These are phyloP conservation scores for Sarocladiaceae sp. DNA, from an alignment of 2,329 filamentous ascomycete genomes.

Conservation along the genomic window DNA sequence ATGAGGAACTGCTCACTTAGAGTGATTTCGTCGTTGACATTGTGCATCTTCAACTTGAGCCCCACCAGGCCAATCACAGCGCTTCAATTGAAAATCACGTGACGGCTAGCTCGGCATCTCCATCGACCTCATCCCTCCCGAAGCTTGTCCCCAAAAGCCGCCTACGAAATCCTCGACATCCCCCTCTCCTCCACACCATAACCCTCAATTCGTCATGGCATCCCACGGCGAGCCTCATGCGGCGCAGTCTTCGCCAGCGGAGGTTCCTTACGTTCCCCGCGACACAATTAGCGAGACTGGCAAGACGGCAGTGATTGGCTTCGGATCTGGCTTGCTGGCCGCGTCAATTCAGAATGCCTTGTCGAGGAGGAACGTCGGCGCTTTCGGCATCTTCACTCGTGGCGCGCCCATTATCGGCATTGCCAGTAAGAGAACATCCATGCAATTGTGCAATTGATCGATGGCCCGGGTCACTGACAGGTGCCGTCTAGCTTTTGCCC, in stretches of 20 bases:
- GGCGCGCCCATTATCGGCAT: slow-evolving; percentile 68
- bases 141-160: slow-evolving; percentile 1
- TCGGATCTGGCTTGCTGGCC: slow-evolving; percentile 64
- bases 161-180: slow-evolving; percentile 1
- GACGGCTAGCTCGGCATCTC: slow-evolving; percentile 14
- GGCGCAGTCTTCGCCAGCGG: background rate
- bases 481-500: slow-evolving; percentile 35
- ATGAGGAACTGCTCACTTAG: background rate
- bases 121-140: slow-evolving; percentile 4
- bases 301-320: slow-evolving; percentile 61
- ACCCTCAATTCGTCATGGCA: slow-evolving; percentile 26
- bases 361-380: slow-evolving; percentile 74
- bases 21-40: background rate
- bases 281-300: slow-evolving; percentile 68
- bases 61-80: slow-evolving; percentile 23
- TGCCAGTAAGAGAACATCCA: slow-evolving; percentile 23
- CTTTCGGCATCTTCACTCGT: slow-evolving; percentile 74
- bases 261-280: slow-evolving; percentile 58
- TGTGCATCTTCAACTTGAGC: too few relatives aligned
- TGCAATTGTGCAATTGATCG: slow-evolving; percentile 11
- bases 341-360: slow-evolving; percentile 85
- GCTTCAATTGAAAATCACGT: slow-evolving; percentile 34
- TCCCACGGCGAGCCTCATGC: slow-evolving; percentile 18
- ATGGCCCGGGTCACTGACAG: background rate
- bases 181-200: slow-evolving; percentile 3